Conservation (phyloP, 768 basidiomycete genomes). For the Tulasnella sp. region DNA sequence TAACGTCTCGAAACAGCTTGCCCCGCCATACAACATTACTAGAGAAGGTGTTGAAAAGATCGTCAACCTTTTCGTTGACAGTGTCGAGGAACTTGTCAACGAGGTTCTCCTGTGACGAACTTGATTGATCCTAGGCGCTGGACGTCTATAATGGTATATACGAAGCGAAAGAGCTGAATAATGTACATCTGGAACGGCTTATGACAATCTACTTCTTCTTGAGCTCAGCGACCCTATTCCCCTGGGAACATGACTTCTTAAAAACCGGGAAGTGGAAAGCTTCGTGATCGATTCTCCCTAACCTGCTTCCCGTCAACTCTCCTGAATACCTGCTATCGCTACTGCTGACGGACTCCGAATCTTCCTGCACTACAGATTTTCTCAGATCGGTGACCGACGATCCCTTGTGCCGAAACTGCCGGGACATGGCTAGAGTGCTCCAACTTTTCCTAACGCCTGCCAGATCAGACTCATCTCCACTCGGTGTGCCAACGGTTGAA, state of each 20-base stretch:
- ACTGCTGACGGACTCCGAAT: slow-evolving; percentile 1
- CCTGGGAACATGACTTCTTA: not conserved
- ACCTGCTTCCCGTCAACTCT: not conserved
- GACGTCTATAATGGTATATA: not conserved
- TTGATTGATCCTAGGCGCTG: not conserved
- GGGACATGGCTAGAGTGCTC: slow-evolving; percentile 19
- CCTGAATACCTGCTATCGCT: slow-evolving; percentile 20
- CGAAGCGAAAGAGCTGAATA: not conserved
- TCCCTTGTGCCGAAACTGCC: not conserved
- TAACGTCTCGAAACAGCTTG: slow-evolving; percentile 41
- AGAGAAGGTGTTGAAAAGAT: slow-evolving; percentile 65
- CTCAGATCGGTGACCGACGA: not conserved
- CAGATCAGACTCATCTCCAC: not conserved
- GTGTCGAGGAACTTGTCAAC: slow-evolving; percentile 51
- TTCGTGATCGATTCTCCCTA: not conserved
- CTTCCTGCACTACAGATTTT: not conserved
- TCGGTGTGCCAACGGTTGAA: not conserved
- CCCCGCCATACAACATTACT: slow-evolving; percentile 78
- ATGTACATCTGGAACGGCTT: not conserved
- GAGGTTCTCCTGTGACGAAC: slow-evolving; percentile 37
- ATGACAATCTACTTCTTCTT: not conserved
- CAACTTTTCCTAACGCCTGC: not conserved
- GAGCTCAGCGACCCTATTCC: slow-evolving; percentile 16
- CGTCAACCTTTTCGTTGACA: slow-evolving; percentile 60
- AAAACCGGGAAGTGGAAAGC: slow-evolving; percentile 10